Evolutionary conservation across 176 grass and related monocot genomes (phyloP), one percentile per base, ranked within the genome.

Genomic region (Dactylis glomerata): DNA sequence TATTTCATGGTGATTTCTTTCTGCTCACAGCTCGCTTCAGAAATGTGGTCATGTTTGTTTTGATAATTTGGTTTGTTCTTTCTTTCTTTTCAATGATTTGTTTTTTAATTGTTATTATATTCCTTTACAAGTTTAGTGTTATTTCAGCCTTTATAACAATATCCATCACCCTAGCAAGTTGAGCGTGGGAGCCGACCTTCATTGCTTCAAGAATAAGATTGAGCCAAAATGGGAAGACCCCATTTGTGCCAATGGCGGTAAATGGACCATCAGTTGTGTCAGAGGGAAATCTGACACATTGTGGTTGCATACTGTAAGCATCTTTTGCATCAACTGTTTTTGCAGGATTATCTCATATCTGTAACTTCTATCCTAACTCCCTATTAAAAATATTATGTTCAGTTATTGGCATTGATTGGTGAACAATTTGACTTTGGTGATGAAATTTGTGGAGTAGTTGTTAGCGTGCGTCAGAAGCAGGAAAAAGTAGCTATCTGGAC

Each of bases 171-270:
- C 96, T 47, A 95, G 93, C 87, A 98, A 98, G 75, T 78, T 98
- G 83, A 51, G 27, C 6, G 17, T 80, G 49, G 83, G 91, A 76
- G 91, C 96, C 26, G 96, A 98, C 79, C 86, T 98, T 68, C 96
- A 98, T 68, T 98, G 92, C 87, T 98, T 98, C 79, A 98, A 95
- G 44, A 6, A 92, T 22, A 98, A 98, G 75, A 95, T 98, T 67
- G 96, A 95, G 27, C 96, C 96, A 20, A 98, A 98, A 85, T 98
- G 96, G 96, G 96, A 98, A 89, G 96, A 98, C 26, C 96, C 96
- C 19, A 71, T 98, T 32, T 98, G 96, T 83, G 87, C 93, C 61
- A 94, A 98, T 92, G 96, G 96, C 1, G 96, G 96, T 37, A 95
- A 92, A 89, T 98, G 96, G 96, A 98, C 93, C 26, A 89, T 98